Evolutionary conservation across 2,329 filamentous ascomycete species (phyloP), one percentile per base, ranked within the genome.

Genomic region (Cladorrhinum sp.): DNA sequence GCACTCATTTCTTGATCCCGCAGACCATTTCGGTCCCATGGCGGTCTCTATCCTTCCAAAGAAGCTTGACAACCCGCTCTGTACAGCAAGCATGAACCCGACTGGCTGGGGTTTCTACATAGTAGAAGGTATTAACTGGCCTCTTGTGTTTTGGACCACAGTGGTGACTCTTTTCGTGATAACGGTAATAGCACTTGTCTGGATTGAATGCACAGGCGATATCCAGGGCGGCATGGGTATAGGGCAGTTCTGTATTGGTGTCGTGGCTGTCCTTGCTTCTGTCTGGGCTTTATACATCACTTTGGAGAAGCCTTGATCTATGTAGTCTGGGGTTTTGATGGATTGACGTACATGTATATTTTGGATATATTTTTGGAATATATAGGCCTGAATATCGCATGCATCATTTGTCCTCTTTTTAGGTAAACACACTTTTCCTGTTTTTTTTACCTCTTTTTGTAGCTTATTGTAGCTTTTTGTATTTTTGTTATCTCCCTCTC

Each of bases 1-100:
- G 65, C 66, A 68, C 45, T 62, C 60, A 1, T 67, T 68, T 23
- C 49, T 64, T 9, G 60, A 67, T 16, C 62, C 62, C 0, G 61
- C 62, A 0, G 65, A 68, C 10, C 66, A 68, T 41, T 52, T 62
- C 5, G 64, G 64, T 0, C 25, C 16, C 1, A 20, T 62, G 20
- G 60, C 58, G 1, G 52, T 67, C 1, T 24, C 50, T 1, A 55
- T 58, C 25, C 49, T 60, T 5, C 59, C 55, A 0, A 65, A 66
- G 58, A 66, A 62, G 54, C 54, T 66, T 1, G 49, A 58, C 22
- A 23, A 16, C 1, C 48, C 38, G 29, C 52, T 61, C 41, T 22
- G 55, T 6, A 8, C 27, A 29, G 25, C 25, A 22, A 24, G 10
- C 5, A 59, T 50, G 54, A 56, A 10, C 36, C 59, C 60, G 8